These are phyloP conservation scores for Tylopilus balloui DNA, from an alignment of 768 basidiomycete species.

Conservation along the genomic window DNA sequence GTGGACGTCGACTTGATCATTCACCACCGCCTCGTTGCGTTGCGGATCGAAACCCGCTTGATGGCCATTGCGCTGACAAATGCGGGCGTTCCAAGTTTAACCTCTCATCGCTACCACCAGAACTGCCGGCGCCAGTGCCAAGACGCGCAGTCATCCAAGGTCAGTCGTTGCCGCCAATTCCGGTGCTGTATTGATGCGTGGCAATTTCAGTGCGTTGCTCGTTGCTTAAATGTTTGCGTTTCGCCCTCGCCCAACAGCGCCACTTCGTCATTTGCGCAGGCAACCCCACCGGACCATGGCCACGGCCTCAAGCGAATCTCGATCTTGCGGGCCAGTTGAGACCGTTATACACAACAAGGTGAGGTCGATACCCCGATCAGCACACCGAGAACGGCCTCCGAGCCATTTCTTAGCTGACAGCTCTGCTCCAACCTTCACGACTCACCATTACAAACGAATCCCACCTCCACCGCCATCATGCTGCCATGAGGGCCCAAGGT, in stretches of 20 bases:
- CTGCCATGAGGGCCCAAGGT: conserved; percentile 68
- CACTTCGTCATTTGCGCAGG: conserved; percentile 16
- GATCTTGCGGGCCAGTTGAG: conserved; percentile 48
- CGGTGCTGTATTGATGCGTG: conserved; percentile 21
- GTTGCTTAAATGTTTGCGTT: conserved; percentile 24
- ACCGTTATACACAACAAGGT: conserved; percentile 60
- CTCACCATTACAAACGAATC: conserved; percentile 78
- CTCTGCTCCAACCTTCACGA: conserved; percentile 55
- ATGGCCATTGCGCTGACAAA: conserved; percentile 20
- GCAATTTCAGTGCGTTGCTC: conserved; percentile 7
- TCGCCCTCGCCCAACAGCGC: conserved; percentile 17
- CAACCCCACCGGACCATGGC: conserved; percentile 28
- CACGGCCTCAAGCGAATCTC: conserved; percentile 22
- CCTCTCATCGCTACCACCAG: neutral
- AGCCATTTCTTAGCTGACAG: conserved; percentile 48
- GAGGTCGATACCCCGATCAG: conserved; percentile 20
- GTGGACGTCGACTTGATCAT: too few species aligned
- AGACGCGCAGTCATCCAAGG: conserved; percentile 4
- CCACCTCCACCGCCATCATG: conserved; percentile 81
- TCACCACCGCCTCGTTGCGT: conserved; percentile 19
- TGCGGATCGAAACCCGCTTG: too few species aligned
- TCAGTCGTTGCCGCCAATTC: conserved; percentile 9
- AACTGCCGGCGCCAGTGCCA: conserved; percentile 1
- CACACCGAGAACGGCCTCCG: conserved; percentile 18
- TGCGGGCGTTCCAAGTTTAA: neutral